These are phyloP conservation scores for Chionographis japonica DNA, from an alignment of 106 monocot species.

Conservation along the genomic window DNA sequence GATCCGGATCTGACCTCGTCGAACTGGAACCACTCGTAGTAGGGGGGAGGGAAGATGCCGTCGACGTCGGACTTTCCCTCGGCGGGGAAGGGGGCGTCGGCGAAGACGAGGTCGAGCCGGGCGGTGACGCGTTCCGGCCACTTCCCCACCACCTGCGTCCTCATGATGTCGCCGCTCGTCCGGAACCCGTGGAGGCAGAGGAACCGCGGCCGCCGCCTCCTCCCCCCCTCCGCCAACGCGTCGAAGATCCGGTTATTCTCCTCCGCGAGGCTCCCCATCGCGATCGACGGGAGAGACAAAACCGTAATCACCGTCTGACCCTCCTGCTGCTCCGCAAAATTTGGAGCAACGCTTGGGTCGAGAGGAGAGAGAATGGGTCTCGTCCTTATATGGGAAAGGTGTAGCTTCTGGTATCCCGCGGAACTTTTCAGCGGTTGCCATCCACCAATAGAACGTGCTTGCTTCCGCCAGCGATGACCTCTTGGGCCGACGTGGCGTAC, in stretches of 20 bases:
- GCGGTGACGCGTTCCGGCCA: slow-evolving; percentile 74
- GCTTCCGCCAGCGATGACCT: too few species aligned
- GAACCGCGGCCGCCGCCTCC: slow-evolving; percentile 39
- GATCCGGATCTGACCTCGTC: slow-evolving; percentile 33
- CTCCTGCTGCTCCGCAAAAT: too few species aligned
- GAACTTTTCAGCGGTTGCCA: too few species aligned
- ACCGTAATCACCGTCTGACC: too few species aligned
- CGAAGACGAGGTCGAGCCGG: slow-evolving; percentile 77
- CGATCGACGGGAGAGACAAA: too few species aligned
- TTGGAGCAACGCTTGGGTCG: too few species aligned
- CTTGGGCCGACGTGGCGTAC: too few species aligned
- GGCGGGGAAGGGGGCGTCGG: slow-evolving; percentile 73
- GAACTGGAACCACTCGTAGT: slow-evolving; percentile 97
- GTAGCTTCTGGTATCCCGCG: too few species aligned
- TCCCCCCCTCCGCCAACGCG: background rate
- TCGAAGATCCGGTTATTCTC: background rate
- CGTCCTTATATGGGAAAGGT: too few species aligned
- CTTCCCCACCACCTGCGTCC: slow-evolving; percentile 73
- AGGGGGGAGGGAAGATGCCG: slow-evolving; percentile 78
- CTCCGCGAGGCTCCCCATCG: slow-evolving; percentile 34
- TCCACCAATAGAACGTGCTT: too few species aligned
- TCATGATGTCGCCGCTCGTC: slow-evolving; percentile 90
- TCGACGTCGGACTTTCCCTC: slow-evolving; percentile 91
- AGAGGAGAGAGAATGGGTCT: too few species aligned
- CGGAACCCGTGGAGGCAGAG: slow-evolving; percentile 97